Conservation (phyloP, 768 basidiomycete genomes). For the Pholiota molesta region DNA sequence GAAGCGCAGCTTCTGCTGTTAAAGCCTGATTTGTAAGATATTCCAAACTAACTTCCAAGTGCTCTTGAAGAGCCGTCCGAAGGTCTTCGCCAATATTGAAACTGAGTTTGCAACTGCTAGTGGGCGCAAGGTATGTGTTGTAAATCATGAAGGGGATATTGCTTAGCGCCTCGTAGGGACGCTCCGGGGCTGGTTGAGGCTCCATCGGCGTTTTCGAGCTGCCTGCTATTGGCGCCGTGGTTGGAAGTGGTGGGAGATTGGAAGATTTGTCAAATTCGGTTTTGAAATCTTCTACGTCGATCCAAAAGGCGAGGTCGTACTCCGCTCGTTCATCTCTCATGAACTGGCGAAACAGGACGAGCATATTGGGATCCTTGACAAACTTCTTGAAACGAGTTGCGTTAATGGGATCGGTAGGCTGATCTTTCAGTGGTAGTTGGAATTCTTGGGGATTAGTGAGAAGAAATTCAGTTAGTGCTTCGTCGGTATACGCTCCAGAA, state of each 20-base stretch:
- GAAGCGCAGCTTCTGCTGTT: background rate
- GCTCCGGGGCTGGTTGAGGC: background rate
- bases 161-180: constrained; percentile 8
- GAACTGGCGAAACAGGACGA: constrained; percentile 11
- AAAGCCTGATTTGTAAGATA: background rate
- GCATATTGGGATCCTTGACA: constrained; percentile 1
- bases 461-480: background rate
- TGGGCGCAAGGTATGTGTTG: constrained; percentile 11
- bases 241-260: background rate
- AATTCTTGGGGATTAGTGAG: background rate
- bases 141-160: constrained; percentile 15
- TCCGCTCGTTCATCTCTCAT: constrained; percentile 8
- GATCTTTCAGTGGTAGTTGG: background rate
- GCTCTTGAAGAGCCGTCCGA: background rate
- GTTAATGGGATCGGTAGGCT: constrained; percentile 1
- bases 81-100: background rate
- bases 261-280: constrained; percentile 2
- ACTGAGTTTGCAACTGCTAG: constrained; percentile 9
- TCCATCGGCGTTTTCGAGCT: constrained; percentile 4
- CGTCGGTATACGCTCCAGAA: background rate
- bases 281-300: constrained; percentile 18
- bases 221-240: constrained; percentile 2
- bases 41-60: background rate
- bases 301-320: constrained; percentile 15
- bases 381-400: constrained; percentile 7